These are phyloP conservation scores for Citrus medica DNA, from an alignment of 345 rosid species.

Conservation along the genomic window DNA sequence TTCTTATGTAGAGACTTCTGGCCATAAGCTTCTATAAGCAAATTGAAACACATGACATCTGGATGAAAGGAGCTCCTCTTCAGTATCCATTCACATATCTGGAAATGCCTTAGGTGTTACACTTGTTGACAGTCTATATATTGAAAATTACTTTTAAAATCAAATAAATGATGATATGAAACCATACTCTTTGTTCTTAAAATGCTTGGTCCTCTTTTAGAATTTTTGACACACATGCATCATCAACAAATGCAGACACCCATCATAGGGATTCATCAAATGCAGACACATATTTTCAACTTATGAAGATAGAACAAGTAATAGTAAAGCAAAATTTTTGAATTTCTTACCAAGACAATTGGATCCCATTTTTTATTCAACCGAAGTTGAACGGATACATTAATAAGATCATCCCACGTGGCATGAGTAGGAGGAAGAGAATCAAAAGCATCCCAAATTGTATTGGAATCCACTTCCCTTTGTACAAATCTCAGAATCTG, in stretches of 20 bases:
- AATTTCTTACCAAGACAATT: constrained; percentile 50
- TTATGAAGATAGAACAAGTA: too few species aligned
- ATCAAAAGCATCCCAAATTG: constrained; percentile 50
- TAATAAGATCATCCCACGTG: constrained; percentile 85
- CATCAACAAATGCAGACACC: background rate
- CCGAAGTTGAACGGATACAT: constrained; percentile 79
- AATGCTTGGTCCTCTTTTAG: background rate
- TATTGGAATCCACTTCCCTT: constrained; percentile 43
- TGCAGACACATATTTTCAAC: background rate
- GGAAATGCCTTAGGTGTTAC: constrained; percentile 14
- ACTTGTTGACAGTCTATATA: background rate
- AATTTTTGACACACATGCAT: background rate
- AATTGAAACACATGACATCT: constrained; percentile 83
- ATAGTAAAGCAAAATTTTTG: background rate
- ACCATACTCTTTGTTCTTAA: background rate
- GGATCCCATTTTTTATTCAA: constrained; percentile 75
- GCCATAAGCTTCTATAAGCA: constrained; percentile 90
- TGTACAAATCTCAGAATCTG: constrained; percentile 54
- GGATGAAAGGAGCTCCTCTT: constrained; percentile 74
- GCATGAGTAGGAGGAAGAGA: constrained; percentile 64
- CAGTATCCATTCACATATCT: constrained; percentile 90
- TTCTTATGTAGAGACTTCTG: constrained; percentile 56
- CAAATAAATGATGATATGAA: background rate
- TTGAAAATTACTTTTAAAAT: background rate
- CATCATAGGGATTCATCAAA: background rate